A percentile compares a stretch with the other conserved stretches of the same genome.
phyloP scores from a whole-genome alignment of 208 protist species.

The Trichomonas vaginalis region DNA sequence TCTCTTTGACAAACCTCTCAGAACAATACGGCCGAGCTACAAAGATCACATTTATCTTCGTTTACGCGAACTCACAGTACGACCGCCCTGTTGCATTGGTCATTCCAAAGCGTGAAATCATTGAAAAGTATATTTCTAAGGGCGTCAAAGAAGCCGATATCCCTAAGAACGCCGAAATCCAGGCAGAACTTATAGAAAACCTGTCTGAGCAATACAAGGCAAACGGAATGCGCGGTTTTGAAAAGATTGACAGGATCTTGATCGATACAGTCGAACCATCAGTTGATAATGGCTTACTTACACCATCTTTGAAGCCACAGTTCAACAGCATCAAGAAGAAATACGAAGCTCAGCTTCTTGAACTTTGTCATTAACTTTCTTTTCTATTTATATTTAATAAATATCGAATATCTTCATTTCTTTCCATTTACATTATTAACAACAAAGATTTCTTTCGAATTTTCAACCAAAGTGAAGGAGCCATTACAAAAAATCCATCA shows the following conservation, averaged over 20 bases:
- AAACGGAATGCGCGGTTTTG: background rate
- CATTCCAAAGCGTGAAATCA: background rate
- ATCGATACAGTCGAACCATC: background rate
- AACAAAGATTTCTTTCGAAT: too few relatives aligned
- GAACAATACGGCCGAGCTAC: background rate
- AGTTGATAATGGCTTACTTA: slow-evolving; percentile 17
- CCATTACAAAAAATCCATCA: too few relatives aligned
- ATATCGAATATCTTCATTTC: too few relatives aligned
- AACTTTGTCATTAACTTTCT: background rate
- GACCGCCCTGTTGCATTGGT: background rate
- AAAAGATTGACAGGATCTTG: background rate
- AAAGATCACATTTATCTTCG: background rate
- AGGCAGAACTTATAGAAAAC: background rate
- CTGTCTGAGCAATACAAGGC: background rate
- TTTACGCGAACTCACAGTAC: background rate
- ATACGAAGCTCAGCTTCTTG: background rate
- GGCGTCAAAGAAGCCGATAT: background rate
- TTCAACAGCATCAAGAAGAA: background rate
- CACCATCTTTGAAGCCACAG: background rate
- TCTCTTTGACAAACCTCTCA: background rate
- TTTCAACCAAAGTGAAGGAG: too few relatives aligned
- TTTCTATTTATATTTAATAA: too few relatives aligned
- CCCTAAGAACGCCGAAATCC: too few relatives aligned
- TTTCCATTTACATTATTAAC: too few relatives aligned
- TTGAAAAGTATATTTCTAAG: background rate